phyloP scores from a whole-genome alignment of 2,329 filamentous ascomycete species.

The Penicillium sclerotigenum region DNA sequence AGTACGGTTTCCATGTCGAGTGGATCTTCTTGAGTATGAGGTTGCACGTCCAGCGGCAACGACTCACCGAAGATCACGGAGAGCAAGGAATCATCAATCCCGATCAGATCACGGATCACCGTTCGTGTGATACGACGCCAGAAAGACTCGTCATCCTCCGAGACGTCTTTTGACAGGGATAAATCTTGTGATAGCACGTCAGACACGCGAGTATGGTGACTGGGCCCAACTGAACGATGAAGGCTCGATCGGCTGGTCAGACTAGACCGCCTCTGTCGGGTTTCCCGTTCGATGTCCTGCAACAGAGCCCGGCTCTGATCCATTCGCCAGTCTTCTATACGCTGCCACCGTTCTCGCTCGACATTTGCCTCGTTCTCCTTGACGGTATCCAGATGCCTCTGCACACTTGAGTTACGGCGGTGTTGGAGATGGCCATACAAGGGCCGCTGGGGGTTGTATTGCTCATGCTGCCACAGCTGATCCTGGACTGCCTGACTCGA shows the following conservation, averaged over 20 bases:
- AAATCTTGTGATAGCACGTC: conserved; percentile 56
- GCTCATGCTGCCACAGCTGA: conserved; percentile 84
- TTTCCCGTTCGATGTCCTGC: conserved; percentile 87
- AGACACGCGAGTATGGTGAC: conserved; percentile 24
- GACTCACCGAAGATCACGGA: conserved; percentile 84
- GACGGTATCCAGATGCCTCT: conserved; percentile 55
- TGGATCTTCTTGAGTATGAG: conserved; percentile 31
- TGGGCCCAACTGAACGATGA: conserved; percentile 18
- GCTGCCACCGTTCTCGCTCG: conserved; percentile 70
- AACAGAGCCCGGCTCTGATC: conserved; percentile 84
- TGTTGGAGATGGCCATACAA: conserved; percentile 39
- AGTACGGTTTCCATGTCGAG: conserved; percentile 35
- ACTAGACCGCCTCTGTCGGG: conserved; percentile 57
- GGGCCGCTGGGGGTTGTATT: conserved; percentile 70
- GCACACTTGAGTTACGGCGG: conserved; percentile 55
- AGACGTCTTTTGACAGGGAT: conserved; percentile 38
- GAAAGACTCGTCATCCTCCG: conserved; percentile 62
- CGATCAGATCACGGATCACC: conserved; percentile 84
- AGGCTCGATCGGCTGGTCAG: conserved; percentile 24
- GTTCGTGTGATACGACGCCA: conserved; percentile 79
- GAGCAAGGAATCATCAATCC: conserved; percentile 80
- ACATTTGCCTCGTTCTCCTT: conserved; percentile 57
- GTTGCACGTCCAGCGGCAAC: conserved; percentile 49
- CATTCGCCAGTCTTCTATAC: conserved; percentile 88
- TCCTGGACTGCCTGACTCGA: conserved; percentile 67